Evolutionary conservation across 164 flowering plant species (phyloP), one percentile per base, ranked within the genome.

Genomic region (Tetracentron sinense): DNA sequence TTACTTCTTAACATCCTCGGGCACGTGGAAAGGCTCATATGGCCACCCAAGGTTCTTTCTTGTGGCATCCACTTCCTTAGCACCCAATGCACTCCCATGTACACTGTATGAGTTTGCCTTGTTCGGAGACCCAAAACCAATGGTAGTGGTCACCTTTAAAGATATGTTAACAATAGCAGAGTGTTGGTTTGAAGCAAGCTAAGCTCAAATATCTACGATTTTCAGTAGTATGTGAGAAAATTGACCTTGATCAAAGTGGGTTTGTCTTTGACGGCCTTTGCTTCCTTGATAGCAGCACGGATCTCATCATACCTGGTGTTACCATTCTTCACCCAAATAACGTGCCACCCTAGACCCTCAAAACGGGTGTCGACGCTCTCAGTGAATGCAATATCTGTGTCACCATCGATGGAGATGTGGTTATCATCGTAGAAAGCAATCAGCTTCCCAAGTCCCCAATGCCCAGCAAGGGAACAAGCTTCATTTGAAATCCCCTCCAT

Each of bases 81-180:
- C 84, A 69, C 99, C 99, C 73, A 94, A 67, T 47, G 97, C 96
- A 79, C 82, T 77, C 1, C 99, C 99, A 58, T 94, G 99, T 14
- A 88, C 97, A 74, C 96, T 86, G 80, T 89, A 89, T 54, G 94
- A 82, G 79, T 91, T 91, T 12, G 99, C 80, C 80, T 94, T 94
- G 87, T 94, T 94, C 27, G 97, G 99, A 7, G 99, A 91, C 1
- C 99, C 99, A 82, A 53, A 94, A 63, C 99, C 99, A 74, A 94
- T 94, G 20, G 97, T 94, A 27, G 99, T 94, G 14, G 97, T 93
- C 38, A 92, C 89, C 98, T 93, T 79, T 22, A 51, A 62, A 61
- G 58, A 57, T 22, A 53, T 1, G 20, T 62, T 38, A 51, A 17
- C 2, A 67, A 56, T 47, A 54, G 53, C 0, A 31, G 26, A 38